Conservation (phyloP, 306 rosid genomes). For the Lathyrus tuberosus region DNA sequence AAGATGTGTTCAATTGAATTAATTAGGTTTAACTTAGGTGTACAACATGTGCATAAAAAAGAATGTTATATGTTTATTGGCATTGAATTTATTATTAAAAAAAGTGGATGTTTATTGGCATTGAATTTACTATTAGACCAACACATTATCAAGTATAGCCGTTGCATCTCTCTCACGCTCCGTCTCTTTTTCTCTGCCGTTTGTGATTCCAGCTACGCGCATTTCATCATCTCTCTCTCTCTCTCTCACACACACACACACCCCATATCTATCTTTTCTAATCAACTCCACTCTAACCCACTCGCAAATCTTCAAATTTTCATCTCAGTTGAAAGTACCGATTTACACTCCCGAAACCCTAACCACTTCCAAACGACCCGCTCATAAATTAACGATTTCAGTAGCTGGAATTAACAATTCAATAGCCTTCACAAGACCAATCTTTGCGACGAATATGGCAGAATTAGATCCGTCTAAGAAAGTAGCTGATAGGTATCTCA, state of each 20-base stretch:
- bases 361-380: conserved; percentile 32
- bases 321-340: conserved; percentile 10
- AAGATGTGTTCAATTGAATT: too few species aligned
- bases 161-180: conserved; percentile 23
- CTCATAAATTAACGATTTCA: conserved; percentile 27
- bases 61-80: too few species aligned
- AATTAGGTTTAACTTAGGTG: too few species aligned
- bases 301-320: conserved; percentile 19
- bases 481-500: conserved; percentile 95
- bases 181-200: conserved; percentile 8
- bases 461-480: conserved; percentile 71
- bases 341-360: conserved; percentile 47
- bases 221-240: conserved; percentile 10
- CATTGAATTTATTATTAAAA: too few species aligned
- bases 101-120: too few species aligned
- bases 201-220: conserved; percentile 10
- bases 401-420: conserved; percentile 7
- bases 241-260: not conserved
- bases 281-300: not conserved
- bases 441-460: conserved; percentile 42
- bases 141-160: conserved; percentile 9
- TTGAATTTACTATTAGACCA: not conserved
- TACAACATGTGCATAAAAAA: too few species aligned
- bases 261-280: too few species aligned
- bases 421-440: not conserved